Base-by-base conservation (phyloP, 495 filamentous ascomycete genomes). In the Chlorociboria aeruginascens region DNA sequence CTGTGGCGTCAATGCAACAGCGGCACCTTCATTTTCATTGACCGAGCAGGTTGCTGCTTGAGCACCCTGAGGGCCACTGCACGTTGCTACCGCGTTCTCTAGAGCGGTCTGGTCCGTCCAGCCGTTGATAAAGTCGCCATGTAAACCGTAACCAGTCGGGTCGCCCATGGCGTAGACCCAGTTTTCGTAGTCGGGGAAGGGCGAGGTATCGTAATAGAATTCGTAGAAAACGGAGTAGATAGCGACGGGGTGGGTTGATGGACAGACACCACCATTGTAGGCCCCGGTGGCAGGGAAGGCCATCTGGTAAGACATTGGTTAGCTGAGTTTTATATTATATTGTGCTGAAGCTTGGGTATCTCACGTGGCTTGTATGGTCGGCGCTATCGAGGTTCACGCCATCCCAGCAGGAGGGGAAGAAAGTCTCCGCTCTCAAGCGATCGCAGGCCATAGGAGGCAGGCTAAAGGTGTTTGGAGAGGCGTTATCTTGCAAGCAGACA, bases 391-490 rank as follows among this genome's bases (percentile, higher is more conserved):
- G 67, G 8, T 87, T 74, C 48, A 79, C 72, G 32, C 88, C 87
- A 59, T 93, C 84, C 88, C 88, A 93, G 74, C 88, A 95, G 0
- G 83, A 85, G 2, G 88, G 88, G 66, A 95, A 95, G 74, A 84
- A 80, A 42, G 93, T 60, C 56, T 93, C 9, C 12, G 71, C 61
- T 45, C 71, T 69, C 14, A 67, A 64, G 52, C 71, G 78, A 31
- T 67, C 61, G 51, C 62, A 76, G 29, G 58, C 30, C 32, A 16
- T 37, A 28, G 17, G 44, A 37, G 32, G 17, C 29, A 36, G 32
- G 44, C n/a, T 37, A 28, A 8, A 7, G 17, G 12, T n/a, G 29
- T 29, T 13, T 51, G 32, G 17, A 33, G 35, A 58, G 59, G 10
- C 20, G 41, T 44, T 56, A 57, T 51, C 58, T 45, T n/a, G 72